Evolutionary conservation across 1,139 yeast genomes (phyloP), one percentile per base, ranked within the genome.

Genomic region (Saccharomycopsis phalli): DNA sequence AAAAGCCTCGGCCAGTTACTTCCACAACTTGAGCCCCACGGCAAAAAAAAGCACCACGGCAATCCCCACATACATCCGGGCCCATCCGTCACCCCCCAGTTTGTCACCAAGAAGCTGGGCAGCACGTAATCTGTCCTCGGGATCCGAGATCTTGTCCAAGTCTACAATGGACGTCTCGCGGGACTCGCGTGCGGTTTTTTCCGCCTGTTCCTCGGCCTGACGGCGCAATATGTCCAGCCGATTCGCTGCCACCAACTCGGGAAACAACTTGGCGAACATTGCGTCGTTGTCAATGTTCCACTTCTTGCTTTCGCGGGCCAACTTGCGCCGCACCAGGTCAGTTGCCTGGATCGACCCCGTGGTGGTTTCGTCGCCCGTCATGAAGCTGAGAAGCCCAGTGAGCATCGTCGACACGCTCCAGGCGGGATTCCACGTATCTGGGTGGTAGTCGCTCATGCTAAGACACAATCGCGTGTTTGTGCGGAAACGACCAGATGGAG

Each of bases 401-500:
- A 87, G 66, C 18, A 87, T 87, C 0, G 95, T 84, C 21, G 84
- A 68, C 17, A 87, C 95, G 42, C 86, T 77, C 96, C 96, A 87
- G 3, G 94, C 86, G 1, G 96, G 95, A 58, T 87, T 86, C 96
- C 96, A 87, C 1, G 82, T 66, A 57, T 84, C 91, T 6, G 95
- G 96, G 53, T 88, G 97, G 59, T 76, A 87, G 57, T 88, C 96
- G 52, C 91, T 79, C 78, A 88, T 87, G 32, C 87, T 77, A 38
- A 88, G 65, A 61, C 97, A 88, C 36, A 88, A 68, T 36, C 95
- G 66, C 5, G 86, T 74, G 55, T 82, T 81, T 40, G 86, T 74
- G 48, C 77, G 74, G 58, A 88, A 83, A 34, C 94, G 66, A 3
- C 86, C 84, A 48, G 76, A 81, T 3, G 96, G 96, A 0, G 96